Percentiles rank a stretch among this genome's conserved stretches.
Evolutionary conservation across 495 filamentous ascomycete genomes (phyloP).

Genomic region (Melanomma pulvis-pyrius): DNA sequence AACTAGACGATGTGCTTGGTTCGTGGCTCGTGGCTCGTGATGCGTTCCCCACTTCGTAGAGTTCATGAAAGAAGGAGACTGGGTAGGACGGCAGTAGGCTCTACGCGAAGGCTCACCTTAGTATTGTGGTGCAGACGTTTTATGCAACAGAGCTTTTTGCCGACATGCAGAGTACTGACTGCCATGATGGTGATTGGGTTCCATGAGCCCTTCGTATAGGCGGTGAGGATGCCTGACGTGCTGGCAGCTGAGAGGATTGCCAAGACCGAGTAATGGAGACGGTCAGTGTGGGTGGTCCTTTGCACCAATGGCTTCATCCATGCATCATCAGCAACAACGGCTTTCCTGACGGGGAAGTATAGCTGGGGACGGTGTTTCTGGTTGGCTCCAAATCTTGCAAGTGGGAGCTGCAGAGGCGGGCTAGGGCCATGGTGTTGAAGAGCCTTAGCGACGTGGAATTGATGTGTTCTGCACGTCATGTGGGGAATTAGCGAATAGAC

Average conservation of each 20-base stretch:
- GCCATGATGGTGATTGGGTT: neutral
- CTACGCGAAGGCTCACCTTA: neutral
- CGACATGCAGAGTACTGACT: neutral
- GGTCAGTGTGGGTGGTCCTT: neutral
- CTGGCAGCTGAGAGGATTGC: conserved; percentile 26
- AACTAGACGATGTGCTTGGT: neutral
- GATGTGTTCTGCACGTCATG: neutral
- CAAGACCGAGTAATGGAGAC: conserved; percentile 11
- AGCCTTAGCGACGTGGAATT: neutral
- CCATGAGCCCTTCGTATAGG: conserved; percentile 1
- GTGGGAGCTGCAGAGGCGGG: neutral
- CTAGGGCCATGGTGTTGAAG: neutral
- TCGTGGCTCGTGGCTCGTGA: too few relatives aligned
- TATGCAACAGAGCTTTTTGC: neutral
- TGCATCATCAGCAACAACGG: conserved; percentile 12
- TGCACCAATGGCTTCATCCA: neutral
- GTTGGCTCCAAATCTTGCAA: neutral
- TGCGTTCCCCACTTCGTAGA: neutral
- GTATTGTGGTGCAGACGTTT: neutral
- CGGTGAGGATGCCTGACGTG: conserved; percentile 30
- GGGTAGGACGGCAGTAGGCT: neutral
- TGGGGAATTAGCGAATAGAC: neutral
- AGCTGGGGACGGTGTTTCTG: neutral
- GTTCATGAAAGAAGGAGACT: neutral
- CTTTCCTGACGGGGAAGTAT: neutral